Percentiles rank a stretch among this genome's conserved stretches.
Conservation (phyloP, 169 alveolate genomes). For the Ichthyophthirius multifiliis region DNA sequence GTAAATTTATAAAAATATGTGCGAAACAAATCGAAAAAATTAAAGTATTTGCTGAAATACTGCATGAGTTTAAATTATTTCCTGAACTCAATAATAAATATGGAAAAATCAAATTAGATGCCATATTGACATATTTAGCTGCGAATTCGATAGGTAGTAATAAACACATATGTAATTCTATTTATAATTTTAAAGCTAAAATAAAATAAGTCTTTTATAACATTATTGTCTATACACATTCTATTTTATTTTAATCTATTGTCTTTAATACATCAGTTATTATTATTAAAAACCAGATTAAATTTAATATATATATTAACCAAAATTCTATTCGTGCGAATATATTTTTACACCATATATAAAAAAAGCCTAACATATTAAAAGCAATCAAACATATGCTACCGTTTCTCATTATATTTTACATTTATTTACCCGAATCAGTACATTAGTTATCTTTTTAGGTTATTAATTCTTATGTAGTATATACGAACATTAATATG, state of each 20-base stretch:
- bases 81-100: background rate
- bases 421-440: background rate
- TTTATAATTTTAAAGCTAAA: background rate
- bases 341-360: background rate
- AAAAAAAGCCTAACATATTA: background rate
- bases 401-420: background rate
- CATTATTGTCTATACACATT: background rate
- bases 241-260: background rate
- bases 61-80: background rate
- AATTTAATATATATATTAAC: background rate
- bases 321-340: slow-evolving; percentile 6
- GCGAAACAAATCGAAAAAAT: background rate
- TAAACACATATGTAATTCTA: background rate
- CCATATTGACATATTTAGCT: slow-evolving; percentile 2
- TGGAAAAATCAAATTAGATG: background rate
- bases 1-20: background rate
- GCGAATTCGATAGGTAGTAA: background rate
- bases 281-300: background rate
- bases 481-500: background rate
- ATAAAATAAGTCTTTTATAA: background rate
- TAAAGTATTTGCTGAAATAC: background rate
- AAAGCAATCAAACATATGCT: background rate
- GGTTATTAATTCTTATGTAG: background rate
- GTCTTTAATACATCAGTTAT: background rate
- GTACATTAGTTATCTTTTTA: background rate